Conservation (phyloP, 495 filamentous ascomycete genomes). For the Aspergillus wentii region DNA sequence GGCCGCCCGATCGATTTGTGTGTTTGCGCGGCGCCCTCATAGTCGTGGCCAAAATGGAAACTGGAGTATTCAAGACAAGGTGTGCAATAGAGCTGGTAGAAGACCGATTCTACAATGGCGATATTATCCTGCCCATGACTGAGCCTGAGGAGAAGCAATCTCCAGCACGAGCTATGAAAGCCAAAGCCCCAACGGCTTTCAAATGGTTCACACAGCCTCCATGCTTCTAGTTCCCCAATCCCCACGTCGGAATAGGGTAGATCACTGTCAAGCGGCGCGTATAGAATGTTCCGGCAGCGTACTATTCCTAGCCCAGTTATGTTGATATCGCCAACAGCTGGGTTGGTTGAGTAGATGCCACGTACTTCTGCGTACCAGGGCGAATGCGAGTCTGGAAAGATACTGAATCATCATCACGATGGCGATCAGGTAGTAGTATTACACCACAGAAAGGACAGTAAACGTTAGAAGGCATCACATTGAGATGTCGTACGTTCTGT, state of each 20-base stretch:
- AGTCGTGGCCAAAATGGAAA: slow-evolving; percentile 12
- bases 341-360: slow-evolving; percentile 6
- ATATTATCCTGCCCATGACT: slow-evolving; percentile 7
- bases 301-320: slow-evolving; percentile 11
- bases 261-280: slow-evolving; percentile 4
- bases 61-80: slow-evolving; percentile 3
- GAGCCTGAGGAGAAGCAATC: slow-evolving; percentile 11
- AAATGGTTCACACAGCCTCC: slow-evolving; percentile 4
- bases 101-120: slow-evolving; percentile 11
- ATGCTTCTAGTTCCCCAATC: slow-evolving; percentile 6
- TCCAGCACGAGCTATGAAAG: slow-evolving; percentile 16
- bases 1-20: slow-evolving; percentile 2
- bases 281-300: not conserved
- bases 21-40: slow-evolving; percentile 8
- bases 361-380: slow-evolving; percentile 16
- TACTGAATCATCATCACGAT: slow-evolving; percentile 1
- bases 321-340: not conserved
- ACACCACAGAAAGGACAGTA: slow-evolving; percentile 16
- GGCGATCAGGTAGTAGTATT: slow-evolving; percentile 10
- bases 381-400: slow-evolving; percentile 4
- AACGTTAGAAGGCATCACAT: slow-evolving; percentile 6
- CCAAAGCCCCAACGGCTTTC: slow-evolving; percentile 9
- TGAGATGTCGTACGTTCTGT: not conserved
- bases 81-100: slow-evolving; percentile 9
- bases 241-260: slow-evolving; percentile 8